Evolutionary conservation across 179 eudicot genomes (phyloP).

Genomic region (Heliamphora pulchella): DNA sequence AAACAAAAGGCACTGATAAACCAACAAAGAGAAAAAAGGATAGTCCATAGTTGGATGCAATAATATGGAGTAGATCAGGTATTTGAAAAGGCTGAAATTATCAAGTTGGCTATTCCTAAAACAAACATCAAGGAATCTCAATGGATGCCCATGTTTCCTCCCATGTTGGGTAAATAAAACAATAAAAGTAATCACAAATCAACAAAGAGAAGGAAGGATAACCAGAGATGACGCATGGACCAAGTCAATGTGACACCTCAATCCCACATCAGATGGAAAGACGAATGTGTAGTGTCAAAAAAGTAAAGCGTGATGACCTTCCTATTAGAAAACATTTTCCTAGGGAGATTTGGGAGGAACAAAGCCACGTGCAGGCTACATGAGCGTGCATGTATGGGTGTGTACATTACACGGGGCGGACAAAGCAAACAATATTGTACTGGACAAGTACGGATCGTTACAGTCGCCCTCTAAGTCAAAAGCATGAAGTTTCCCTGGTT

Average conservation of each 20-base stretch:
- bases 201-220: neutral
- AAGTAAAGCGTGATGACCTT: too few relatives aligned
- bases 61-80: neutral
- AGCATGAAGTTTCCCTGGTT: neutral
- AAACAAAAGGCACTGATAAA: conserved; percentile 3
- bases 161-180: neutral
- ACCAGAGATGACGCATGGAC: neutral
- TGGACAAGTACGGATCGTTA: too few relatives aligned
- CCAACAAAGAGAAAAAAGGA: conserved; percentile 5
- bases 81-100: neutral
- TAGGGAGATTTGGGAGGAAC: too few relatives aligned
- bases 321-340: too few relatives aligned
- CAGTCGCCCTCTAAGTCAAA: neutral
- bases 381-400: too few relatives aligned
- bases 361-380: too few relatives aligned
- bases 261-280: too few relatives aligned
- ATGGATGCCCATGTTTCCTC: too few relatives aligned
- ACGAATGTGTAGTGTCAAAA: too few relatives aligned
- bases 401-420: too few relatives aligned
- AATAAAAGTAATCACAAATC: neutral
- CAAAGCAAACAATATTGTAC: too few relatives aligned
- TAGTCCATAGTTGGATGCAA: neutral
- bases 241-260: neutral
- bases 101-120: neutral
- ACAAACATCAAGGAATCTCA: too few relatives aligned